Evolutionary conservation across 495 filamentous ascomycete species (phyloP), one percentile per base, ranked within the genome.

Genomic region (Talaromyces borbonicus): DNA sequence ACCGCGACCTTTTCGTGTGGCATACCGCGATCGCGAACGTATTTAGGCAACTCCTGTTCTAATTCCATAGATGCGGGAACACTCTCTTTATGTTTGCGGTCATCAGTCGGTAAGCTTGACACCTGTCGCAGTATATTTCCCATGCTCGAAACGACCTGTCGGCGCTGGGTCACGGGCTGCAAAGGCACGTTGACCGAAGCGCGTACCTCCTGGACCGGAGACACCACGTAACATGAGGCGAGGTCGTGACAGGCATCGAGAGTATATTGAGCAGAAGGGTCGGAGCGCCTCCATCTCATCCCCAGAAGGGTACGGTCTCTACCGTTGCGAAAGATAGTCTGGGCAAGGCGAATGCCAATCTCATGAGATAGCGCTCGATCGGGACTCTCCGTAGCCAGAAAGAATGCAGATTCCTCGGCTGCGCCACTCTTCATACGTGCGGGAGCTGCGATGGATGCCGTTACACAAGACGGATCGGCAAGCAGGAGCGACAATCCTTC

Each of bases 111-210:
- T 8, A 79, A 69, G 37, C 67, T 69, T 8, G 63, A 52, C 37
- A 93, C 46, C 26, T 78, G 74, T 37, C 85, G 79, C 18, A 94
- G 60, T 33, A 95, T 90, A 54, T 94, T 95, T 8, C 89, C 89
- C 60, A 92, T 78, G 31, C 83, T 74, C 15, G 73, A 68, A 12
- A 77, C 61, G 46, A 94, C 77, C 36, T 59, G 72, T 31, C 83
- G 73, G 29, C 82, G 72, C 20, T 68, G 58, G 0, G 83, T 87
- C 5, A 94, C 56, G 0, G 83, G 77, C 27, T 80, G 44, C 9
- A 88, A 60, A n/a, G 75, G 77, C 32, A 81, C 51, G 8, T 55
- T n/a, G 44, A 67, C 40, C 55, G 50, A 50, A 52, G 57, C 43
- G 22, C 60, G 51, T 5, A 48, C 14, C 23, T 51, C 35, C 0